These are phyloP conservation scores for Cryoendolithus antarcticus DNA, from an alignment of 2,329 filamentous ascomycete species.

Conservation along the genomic window DNA sequence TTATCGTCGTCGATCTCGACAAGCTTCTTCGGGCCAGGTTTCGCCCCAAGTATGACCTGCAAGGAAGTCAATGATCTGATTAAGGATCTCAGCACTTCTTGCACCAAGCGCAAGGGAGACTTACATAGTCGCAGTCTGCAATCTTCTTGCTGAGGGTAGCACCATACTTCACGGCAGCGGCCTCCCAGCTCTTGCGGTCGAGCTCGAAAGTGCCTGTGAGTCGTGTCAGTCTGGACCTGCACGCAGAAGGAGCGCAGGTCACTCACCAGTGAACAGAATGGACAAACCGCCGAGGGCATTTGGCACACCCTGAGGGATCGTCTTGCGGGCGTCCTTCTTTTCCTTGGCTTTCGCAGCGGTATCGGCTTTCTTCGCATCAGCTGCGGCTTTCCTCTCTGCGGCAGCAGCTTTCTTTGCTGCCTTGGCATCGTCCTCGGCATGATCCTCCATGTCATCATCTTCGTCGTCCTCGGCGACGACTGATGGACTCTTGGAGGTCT, in stretches of 20 bases:
- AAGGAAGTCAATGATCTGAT: no score
- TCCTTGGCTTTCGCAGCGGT: slow-evolving; percentile 1
- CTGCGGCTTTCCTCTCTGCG: neutral
- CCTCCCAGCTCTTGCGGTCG: slow-evolving; percentile 8
- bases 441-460: neutral
- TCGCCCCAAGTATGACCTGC: slow-evolving; percentile 6
- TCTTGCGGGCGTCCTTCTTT: neutral
- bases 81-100: no score
- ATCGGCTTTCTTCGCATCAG: neutral
- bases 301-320: slow-evolving; percentile 3
- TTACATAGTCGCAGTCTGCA: slow-evolving; percentile 3
- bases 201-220: slow-evolving; percentile 6
- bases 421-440: slow-evolving; percentile 1
- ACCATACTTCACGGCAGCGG: slow-evolving; percentile 7
- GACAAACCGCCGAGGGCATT: slow-evolving; percentile 4
- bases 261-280: slow-evolving; percentile 4
- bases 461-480: no score
- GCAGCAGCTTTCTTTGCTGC: neutral
- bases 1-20: slow-evolving; percentile 9
- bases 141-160: slow-evolving; percentile 7
- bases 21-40: slow-evolving; percentile 11
- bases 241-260: no score
- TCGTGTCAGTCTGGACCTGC: no score
- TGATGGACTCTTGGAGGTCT: no score
- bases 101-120: no score